Evolutionary conservation across 805 yeast genomes (phyloP), one percentile per base, ranked within the genome.

Genomic region (Scheffersomyces ergatensis): DNA sequence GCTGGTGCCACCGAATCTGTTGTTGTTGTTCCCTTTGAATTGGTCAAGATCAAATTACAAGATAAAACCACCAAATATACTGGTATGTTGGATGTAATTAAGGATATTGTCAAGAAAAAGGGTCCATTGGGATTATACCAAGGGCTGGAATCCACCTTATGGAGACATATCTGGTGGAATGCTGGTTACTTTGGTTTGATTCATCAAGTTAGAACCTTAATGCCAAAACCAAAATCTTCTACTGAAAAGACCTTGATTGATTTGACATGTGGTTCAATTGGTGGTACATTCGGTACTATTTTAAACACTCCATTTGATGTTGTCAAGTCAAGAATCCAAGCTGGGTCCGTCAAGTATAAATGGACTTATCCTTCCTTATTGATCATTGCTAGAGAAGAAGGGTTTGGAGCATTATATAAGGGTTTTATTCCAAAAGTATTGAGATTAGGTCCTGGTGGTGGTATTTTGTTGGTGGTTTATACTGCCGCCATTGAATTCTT

Each of bases 391-490:
- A 80, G 73, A 61, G 98, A 92, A 67, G 99, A 93, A 75, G 99
- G 99, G 23, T 78, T 89, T 54, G 72, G 69, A 36, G 97, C 98
- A 6, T 77, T 93, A 44, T 92, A 90, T 69, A 92, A 90, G 72
- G 99, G 99, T 31, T 92, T 93, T 78, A 62, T 90, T 49, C 99
- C 99, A 52, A 93, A 93, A 75, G 97, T 93, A 11, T 75, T 93
- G 60, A 83, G 99, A 78, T 76, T 93, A 51, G 99, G 98, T 36
- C 99, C 99, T 46, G 99, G 99, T 59, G 99, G 99, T 64, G 99
- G 99, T 74, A 89, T 93, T 52, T 72, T 93, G 58, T 77, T 93
- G 62, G 98, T 93, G 36, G 99, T 93, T n/a, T 93, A 89, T 76
- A 89, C 97, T 33, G 75, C 89, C 18, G 82, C 90, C 49, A 89